Conservation (phyloP, 352 stramenopile species). For the Aphanomyces cochlioides region DNA sequence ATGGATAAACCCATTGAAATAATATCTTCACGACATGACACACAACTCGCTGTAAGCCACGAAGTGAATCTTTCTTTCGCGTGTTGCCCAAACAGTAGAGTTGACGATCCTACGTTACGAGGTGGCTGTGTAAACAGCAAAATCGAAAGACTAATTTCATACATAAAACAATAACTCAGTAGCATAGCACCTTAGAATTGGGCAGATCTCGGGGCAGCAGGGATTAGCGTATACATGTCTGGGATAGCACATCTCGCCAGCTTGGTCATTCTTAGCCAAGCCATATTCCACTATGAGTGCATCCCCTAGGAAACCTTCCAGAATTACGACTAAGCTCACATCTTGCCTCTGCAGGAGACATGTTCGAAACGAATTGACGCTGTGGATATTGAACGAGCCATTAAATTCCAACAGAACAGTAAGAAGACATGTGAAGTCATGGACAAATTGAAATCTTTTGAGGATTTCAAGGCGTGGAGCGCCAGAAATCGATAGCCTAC, state of each 20-base stretch:
- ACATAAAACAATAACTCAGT: background rate
- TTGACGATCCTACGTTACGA: background rate
- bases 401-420: background rate
- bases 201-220: background rate
- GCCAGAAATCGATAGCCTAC: background rate
- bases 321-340: background rate
- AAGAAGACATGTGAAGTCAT: background rate
- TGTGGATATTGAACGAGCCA: background rate
- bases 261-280: background rate
- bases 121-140: background rate
- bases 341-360: background rate
- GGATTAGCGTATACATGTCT: slow-evolving; percentile 1
- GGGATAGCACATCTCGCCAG: slow-evolving; percentile 4
- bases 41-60: background rate
- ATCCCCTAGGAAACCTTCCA: background rate
- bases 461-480: background rate
- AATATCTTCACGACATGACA: background rate
- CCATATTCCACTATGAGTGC: background rate
- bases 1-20: background rate
- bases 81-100: background rate
- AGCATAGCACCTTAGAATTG: background rate
- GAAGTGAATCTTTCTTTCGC: background rate
- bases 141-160: background rate
- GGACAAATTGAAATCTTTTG: background rate
- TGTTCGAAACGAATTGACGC: background rate